Evolutionary conservation across 176 grass and related monocot species (phyloP), one percentile per base, ranked within the genome.

Genomic region (Paspalum notatum): DNA sequence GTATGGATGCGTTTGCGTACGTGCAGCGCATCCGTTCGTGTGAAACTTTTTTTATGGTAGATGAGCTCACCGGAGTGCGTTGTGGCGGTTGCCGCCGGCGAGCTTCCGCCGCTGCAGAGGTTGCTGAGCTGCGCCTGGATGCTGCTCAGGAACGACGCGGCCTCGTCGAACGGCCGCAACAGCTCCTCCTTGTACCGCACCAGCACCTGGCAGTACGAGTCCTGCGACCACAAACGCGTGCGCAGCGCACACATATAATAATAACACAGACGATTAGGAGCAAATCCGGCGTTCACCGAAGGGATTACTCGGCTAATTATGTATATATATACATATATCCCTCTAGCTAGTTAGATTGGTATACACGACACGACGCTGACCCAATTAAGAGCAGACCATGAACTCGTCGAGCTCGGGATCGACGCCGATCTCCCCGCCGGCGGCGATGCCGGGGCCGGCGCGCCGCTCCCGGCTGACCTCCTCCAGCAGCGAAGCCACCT

Each of bases 321-420:
- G 20, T 41, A 16, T 42, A 4, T 40, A 48, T 38, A 6, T 37
- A 21, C n/a, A 32, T 32, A 32, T 32, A 32, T 32, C 32, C 32
- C 32, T 32, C 32, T 24, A 15, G 1, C 14, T 61, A 61, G 58
- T 26, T 49, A 80, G 48, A 58, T 15, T 39, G 3, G 41, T 39
- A 32, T 16, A 66, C 43, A n/a, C 38, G 58, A 40, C 53, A 47
- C 5, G 41, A 20, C 5, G 45, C 7, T 15, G 37, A 6, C 50
- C 21, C 52, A 59, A n/a, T n/a, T n/a, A n/a, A 46, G 24, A 27
- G 39, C 73, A 52, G 44, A 97, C 94, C 94, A 97, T 97, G 84
- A 97, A 97, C 60, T 93, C 88, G 80, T 97, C 94, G 41, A 97
- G 94, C 91, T 97, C 91, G n/a, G 94, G 94, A 74, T 97, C 88